These are phyloP conservation scores for Pleurotus citrinopileatus DNA, from an alignment of 768 basidiomycete genomes.

Conservation along the genomic window DNA sequence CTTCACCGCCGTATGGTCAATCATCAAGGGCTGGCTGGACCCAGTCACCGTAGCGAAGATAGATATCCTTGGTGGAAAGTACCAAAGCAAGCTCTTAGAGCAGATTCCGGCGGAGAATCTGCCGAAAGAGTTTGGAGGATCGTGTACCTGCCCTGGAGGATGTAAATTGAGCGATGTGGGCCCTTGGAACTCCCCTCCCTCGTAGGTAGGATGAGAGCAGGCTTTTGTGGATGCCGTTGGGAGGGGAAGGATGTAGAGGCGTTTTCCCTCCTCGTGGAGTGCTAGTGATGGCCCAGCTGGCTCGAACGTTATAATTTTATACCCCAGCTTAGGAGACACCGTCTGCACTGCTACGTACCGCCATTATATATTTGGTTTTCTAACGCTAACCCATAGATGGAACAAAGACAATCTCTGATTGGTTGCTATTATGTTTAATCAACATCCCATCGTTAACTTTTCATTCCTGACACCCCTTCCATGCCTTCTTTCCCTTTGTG, in stretches of 20 bases:
- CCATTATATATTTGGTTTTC: not conserved
- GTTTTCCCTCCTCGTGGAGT: no score
- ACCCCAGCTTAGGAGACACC: not conserved
- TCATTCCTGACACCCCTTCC: no score
- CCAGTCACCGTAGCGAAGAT: constrained; percentile 95
- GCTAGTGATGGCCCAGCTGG: not conserved
- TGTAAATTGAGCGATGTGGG: constrained; percentile 90
- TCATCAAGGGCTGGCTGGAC: constrained; percentile 94
- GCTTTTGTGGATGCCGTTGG: no score
- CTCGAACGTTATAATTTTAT: not conserved
- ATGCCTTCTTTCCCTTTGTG: no score
- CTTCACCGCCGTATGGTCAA: constrained; percentile 83
- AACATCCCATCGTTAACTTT: no score
- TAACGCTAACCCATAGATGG: not conserved
- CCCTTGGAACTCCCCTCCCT: constrained; percentile 66
- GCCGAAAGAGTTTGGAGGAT: constrained; percentile 83
- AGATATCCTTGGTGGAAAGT: constrained; percentile 75
- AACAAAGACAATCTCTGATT: no score
- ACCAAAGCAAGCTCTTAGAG: constrained; percentile 70
- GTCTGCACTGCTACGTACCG: not conserved
- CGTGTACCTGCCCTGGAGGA: constrained; percentile 72
- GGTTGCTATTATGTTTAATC: no score
- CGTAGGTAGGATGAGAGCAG: not conserved
- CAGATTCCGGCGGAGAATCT: constrained; percentile 86
- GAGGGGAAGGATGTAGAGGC: not conserved